These are phyloP conservation scores for Xylariomycetidae sp. DNA, from an alignment of 2,329 filamentous ascomycete species.

Conservation along the genomic window DNA sequence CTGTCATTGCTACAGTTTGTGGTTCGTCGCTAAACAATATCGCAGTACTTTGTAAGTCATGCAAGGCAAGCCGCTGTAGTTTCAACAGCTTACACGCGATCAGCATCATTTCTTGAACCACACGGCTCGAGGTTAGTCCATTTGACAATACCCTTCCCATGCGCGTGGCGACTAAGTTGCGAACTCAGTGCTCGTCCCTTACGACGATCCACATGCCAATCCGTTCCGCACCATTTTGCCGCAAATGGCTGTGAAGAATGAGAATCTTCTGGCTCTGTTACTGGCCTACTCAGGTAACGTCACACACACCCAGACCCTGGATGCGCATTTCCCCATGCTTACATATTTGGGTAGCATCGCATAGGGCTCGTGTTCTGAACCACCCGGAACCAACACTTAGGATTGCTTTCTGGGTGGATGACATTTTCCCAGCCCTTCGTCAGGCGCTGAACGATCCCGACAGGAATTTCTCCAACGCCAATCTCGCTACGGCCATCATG, in stretches of 20 bases:
- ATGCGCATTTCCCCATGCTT: conserved; percentile 7
- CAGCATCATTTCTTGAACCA: conserved; percentile 69
- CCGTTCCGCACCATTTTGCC: conserved; percentile 47
- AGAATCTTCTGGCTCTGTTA: conserved; percentile 70
- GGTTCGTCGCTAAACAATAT: conserved; percentile 14
- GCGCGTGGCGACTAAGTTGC: too few relatives aligned
- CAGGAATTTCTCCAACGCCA: conserved; percentile 64
- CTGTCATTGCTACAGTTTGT: not conserved
- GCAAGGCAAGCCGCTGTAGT: not conserved
- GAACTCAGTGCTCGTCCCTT: conserved; percentile 42
- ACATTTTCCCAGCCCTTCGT: conserved; percentile 71
- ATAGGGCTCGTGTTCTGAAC: conserved; percentile 68
- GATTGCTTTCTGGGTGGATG: conserved; percentile 75
- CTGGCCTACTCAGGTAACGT: conserved; percentile 64
- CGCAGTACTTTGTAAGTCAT: conserved; percentile 43
- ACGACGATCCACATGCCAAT: conserved; percentile 49
- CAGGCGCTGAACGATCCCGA: conserved; percentile 58
- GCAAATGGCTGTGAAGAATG: conserved; percentile 62
- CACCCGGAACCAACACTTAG: conserved; percentile 71
- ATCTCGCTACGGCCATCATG: conserved; percentile 80
- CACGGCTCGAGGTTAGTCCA: conserved; percentile 55
- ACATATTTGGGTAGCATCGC: conserved; percentile 52
- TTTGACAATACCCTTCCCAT: too few relatives aligned
- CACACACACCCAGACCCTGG: too few relatives aligned
- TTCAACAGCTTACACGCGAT: conserved; percentile 23